Conservation (phyloP, 148 eudicot species). For the Vaccinium corymbosum region DNA sequence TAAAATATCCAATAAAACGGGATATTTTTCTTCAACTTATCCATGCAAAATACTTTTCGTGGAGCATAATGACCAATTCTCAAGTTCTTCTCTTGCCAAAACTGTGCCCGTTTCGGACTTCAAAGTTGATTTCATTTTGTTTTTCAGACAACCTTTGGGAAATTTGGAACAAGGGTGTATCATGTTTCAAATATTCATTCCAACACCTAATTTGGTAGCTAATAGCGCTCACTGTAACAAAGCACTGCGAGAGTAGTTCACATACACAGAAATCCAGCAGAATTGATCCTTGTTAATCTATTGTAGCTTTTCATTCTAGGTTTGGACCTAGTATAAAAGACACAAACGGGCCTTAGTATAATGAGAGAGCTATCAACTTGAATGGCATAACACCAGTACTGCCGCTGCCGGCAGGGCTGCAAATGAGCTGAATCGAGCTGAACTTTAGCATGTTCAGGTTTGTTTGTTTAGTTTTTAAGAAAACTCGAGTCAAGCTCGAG, state of each 20-base stretch:
- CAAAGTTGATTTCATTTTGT: background rate
- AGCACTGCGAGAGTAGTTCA: too few species aligned
- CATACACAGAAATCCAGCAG: too few species aligned
- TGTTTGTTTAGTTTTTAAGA: too few species aligned
- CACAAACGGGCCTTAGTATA: background rate
- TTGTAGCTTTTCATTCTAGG: too few species aligned
- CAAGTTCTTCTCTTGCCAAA: background rate
- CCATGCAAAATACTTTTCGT: background rate
- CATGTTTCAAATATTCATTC: background rate
- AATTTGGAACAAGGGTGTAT: background rate
- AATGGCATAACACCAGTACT: background rate
- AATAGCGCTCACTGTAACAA: background rate
- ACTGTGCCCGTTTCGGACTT: background rate
- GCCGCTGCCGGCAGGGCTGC: background rate
- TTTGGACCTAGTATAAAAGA: background rate
- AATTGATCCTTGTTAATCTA: too few species aligned
- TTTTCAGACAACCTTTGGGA: background rate
- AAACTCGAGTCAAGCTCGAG: too few species aligned
- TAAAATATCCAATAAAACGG: background rate
- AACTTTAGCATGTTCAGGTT: too few species aligned
- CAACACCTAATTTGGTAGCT: background rate
- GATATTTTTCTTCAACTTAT: background rate
- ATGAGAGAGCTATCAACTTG: background rate
- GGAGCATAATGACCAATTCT: background rate
- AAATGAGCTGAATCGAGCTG: too few species aligned